These are phyloP conservation scores for Epichloe hybrida DNA, from an alignment of 2,329 filamentous ascomycete species.

Conservation along the genomic window DNA sequence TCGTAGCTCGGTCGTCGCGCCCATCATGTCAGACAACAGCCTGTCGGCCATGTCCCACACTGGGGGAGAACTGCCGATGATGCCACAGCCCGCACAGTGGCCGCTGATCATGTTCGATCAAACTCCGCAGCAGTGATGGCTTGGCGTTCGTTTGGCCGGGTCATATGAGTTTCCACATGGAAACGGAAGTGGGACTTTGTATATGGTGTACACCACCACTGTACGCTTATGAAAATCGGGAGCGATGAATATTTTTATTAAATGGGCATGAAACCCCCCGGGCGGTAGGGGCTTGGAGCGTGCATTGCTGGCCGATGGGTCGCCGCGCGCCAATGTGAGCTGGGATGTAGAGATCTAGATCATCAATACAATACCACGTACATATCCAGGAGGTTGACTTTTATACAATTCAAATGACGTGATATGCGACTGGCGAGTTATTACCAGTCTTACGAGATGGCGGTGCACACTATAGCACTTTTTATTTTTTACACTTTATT, in stretches of 20 bases:
- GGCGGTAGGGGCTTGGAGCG: no score
- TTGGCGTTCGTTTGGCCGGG: neutral
- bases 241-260: neutral
- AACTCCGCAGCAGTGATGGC: conserved; percentile 3
- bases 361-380: no score
- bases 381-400: no score
- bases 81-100: conserved; percentile 17
- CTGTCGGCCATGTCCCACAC: conserved; percentile 1
- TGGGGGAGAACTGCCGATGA: conserved; percentile 12
- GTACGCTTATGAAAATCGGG: neutral
- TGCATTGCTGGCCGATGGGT: no score
- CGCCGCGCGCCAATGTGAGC: no score
- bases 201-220: neutral
- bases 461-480: no score
- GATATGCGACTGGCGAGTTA: no score
- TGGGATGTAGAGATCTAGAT: no score
- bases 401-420: no score
- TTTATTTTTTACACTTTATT: no score
- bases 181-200: neutral
- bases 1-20: neutral
- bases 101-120: conserved; percentile 20
- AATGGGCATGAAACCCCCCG: neutral
- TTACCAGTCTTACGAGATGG: no score
- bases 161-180: neutral
- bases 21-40: conserved; percentile 1